Conservation (phyloP, 2,329 filamentous ascomycete species). For the Blastomyces gilchristii region DNA sequence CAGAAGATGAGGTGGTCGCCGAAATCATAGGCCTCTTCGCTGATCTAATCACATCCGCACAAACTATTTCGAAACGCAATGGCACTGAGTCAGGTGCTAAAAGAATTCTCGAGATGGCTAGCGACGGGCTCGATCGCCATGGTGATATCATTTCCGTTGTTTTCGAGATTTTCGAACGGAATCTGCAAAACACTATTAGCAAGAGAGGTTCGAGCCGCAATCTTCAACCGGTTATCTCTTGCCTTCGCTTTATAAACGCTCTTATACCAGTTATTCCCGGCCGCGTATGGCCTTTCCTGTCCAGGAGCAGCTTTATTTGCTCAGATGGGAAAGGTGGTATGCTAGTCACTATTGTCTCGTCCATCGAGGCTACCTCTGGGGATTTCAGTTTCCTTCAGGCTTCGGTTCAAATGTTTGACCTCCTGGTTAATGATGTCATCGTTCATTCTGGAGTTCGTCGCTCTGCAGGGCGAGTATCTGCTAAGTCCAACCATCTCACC, state of each 20-base stretch:
- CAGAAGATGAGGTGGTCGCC: slow-evolving; percentile 52
- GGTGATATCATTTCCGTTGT: slow-evolving; percentile 69
- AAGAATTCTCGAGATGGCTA: slow-evolving; percentile 41
- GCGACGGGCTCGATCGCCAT: slow-evolving; percentile 38
- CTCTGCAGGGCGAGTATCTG: slow-evolving; percentile 25
- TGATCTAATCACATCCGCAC: slow-evolving; percentile 49
- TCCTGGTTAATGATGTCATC: slow-evolving; percentile 65
- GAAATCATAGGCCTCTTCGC: slow-evolving; percentile 68
- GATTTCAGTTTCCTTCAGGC: slow-evolving; percentile 68
- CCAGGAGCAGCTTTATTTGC: slow-evolving; percentile 68
- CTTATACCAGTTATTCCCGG: slow-evolving; percentile 64
- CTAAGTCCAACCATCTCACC: slow-evolving; percentile 24
- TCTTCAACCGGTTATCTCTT: slow-evolving; percentile 59
- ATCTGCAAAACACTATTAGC: slow-evolving; percentile 41
- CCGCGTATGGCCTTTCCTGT: slow-evolving; percentile 81
- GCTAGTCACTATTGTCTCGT: slow-evolving; percentile 68
- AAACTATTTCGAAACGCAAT: slow-evolving; percentile 20
- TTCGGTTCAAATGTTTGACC: slow-evolving; percentile 62
- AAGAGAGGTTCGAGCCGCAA: slow-evolving; percentile 55
- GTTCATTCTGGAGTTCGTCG: slow-evolving; percentile 39
- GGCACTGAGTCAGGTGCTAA: slow-evolving; percentile 32
- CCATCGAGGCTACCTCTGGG: slow-evolving; percentile 65
- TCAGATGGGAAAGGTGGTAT: slow-evolving; percentile 65
- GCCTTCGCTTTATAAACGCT: slow-evolving; percentile 68
- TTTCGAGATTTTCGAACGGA: slow-evolving; percentile 72